Evolutionary conservation across 2,329 filamentous ascomycete species (phyloP).

Genomic region (Scolecobasidium constrictum): DNA sequence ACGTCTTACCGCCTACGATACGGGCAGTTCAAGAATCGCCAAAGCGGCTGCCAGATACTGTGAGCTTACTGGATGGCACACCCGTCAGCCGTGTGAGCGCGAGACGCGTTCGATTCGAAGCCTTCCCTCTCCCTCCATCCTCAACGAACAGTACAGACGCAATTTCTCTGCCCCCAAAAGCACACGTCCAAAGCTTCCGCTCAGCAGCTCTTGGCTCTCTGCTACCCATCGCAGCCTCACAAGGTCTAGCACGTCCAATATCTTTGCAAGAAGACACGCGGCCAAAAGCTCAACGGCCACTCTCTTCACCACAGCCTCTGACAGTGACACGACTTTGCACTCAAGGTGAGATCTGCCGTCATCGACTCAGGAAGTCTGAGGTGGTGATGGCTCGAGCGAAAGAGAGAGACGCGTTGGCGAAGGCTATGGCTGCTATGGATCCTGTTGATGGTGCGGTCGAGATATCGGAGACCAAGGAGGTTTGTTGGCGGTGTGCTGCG

Average conservation of each 20-base stretch:
- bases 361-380: not conserved
- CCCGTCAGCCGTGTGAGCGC: too few species aligned
- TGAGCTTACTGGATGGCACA: too few species aligned
- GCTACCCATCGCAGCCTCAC: constrained; percentile 25
- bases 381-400: not conserved
- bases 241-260: constrained; percentile 17
- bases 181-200: too few species aligned
- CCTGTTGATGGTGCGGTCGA: constrained; percentile 5
- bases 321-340: not conserved
- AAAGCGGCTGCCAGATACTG: too few species aligned
- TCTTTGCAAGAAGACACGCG: not conserved
- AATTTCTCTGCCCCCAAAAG: too few species aligned
- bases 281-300: not conserved
- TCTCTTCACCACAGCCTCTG: not conserved
- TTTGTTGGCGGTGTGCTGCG: constrained; percentile 2
- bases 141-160: too few species aligned
- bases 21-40: too few species aligned
- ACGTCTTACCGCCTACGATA: too few species aligned
- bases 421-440: not conserved
- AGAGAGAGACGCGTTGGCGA: not conserved
- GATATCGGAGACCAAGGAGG: constrained; percentile 1
- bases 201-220: constrained; percentile 25
- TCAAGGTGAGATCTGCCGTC: constrained; percentile 3
- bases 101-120: too few species aligned
- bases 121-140: too few species aligned